Conservation (phyloP, 257 asterid species). For the Gentiana dahurica region DNA sequence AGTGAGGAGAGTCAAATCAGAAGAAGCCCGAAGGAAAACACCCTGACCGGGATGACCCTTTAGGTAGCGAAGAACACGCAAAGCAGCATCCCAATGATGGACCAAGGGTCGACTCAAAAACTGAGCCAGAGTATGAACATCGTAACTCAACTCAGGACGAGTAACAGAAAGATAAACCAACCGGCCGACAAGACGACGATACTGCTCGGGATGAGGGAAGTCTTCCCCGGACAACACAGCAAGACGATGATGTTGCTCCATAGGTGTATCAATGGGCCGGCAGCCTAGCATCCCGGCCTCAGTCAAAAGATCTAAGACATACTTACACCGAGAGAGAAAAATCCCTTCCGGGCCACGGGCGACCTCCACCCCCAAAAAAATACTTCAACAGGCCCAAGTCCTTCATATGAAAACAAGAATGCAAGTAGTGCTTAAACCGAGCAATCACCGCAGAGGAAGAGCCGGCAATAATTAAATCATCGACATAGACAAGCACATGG, state of each 20-base stretch:
- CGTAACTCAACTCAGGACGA: not conserved
- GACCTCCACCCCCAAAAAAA: not conserved
- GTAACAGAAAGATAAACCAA: not conserved
- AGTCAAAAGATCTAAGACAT: not conserved
- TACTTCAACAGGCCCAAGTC: not conserved
- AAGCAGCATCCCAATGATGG: not conserved
- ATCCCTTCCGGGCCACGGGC: not conserved
- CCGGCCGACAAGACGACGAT: not conserved
- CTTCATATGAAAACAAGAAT: not conserved
- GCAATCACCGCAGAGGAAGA: not conserved
- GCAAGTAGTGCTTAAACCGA: not conserved
- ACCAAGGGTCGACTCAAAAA: not conserved
- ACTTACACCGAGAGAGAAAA: not conserved
- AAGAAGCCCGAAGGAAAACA: not conserved
- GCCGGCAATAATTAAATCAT: not conserved
- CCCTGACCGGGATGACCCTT: not conserved
- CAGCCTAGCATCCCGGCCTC: not conserved
- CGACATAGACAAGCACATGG: not conserved
- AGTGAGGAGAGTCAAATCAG: not conserved
- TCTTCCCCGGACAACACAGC: not conserved
- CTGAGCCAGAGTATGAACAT: too few relatives aligned
- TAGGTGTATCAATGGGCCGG: not conserved
- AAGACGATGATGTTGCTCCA: not conserved
- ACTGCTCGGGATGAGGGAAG: not conserved
- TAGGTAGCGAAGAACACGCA: not conserved